Conservation (phyloP, 805 yeast genomes). For the Kodamaea leandrae region DNA sequence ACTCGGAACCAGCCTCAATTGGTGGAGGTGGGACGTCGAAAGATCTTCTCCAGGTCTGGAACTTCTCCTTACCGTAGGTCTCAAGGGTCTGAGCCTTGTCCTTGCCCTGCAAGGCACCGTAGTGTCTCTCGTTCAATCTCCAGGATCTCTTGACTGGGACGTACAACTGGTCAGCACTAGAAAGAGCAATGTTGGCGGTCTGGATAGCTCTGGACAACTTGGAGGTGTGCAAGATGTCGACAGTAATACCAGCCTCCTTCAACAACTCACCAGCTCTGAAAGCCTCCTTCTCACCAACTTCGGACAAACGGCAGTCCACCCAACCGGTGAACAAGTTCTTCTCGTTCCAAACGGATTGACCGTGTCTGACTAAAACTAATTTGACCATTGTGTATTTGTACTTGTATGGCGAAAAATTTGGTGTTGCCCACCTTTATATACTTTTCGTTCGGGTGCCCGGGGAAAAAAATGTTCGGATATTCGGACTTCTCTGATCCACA, state of each 20-base stretch:
- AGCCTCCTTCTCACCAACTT: constrained; percentile 86
- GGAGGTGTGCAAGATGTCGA: constrained; percentile 89
- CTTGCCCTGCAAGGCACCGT: constrained; percentile 98
- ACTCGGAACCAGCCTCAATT: constrained; percentile 73
- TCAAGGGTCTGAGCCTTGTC: constrained; percentile 93
- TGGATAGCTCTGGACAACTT: constrained; percentile 91
- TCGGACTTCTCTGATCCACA: constrained; percentile 14
- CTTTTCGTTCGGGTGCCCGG: constrained; percentile 6
- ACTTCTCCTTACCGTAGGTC: constrained; percentile 84
- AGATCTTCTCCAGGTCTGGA: constrained; percentile 97
- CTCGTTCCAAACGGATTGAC: constrained; percentile 99
- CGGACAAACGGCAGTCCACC: constrained; percentile 91
- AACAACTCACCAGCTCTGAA: constrained; percentile 88
- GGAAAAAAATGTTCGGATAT: constrained; percentile 10
- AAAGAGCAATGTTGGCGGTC: constrained; percentile 93
- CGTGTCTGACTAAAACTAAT: constrained; percentile 95
- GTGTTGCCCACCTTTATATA: constrained; percentile 4
- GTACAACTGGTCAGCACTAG: constrained; percentile 83
- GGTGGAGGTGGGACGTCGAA: constrained; percentile 95
- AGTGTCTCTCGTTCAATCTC: constrained; percentile 99
- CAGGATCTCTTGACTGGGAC: constrained; percentile 92
- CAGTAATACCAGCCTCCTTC: constrained; percentile 79
- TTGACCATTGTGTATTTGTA: constrained; percentile 42
- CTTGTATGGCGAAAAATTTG: constrained; percentile 6
- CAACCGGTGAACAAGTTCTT: constrained; percentile 98